A percentile compares a stretch with the other conserved stretches of the same genome.
Conservation (phyloP, 257 asterid species). For the Solanum ossicruentum region DNA sequence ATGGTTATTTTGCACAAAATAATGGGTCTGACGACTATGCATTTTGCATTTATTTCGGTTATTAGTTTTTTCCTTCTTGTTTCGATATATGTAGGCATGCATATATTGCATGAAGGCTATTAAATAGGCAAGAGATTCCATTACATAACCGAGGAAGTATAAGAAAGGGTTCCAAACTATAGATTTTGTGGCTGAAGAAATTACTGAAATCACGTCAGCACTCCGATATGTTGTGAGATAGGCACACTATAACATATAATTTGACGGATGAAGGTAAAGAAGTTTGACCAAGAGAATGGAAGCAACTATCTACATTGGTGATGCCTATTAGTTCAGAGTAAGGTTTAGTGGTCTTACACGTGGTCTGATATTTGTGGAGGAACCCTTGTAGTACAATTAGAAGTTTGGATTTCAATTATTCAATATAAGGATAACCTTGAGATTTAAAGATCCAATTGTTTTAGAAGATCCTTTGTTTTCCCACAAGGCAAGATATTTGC, state of each 20-base stretch:
- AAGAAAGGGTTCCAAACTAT: neutral
- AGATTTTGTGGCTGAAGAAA: neutral
- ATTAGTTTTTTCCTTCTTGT: neutral
- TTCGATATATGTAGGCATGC: neutral
- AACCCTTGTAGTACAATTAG: neutral
- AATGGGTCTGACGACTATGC: neutral
- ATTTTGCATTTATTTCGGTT: neutral
- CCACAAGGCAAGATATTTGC: neutral
- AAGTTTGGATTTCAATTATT: neutral
- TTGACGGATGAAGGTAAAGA: neutral
- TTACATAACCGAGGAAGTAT: neutral
- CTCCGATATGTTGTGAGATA: neutral
- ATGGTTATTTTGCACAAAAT: neutral
- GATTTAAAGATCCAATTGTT: neutral
- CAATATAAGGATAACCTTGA: neutral
- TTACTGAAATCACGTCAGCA: neutral
- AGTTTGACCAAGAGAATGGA: neutral
- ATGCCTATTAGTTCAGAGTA: neutral
- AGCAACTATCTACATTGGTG: neutral
- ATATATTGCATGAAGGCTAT: neutral
- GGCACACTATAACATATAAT: neutral
- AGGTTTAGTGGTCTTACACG: neutral
- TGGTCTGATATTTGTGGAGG: neutral
- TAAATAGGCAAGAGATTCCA: neutral
- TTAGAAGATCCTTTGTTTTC: neutral